Percentiles rank a stretch among this genome's conserved stretches.
phyloP scores from a whole-genome alignment of 2,329 filamentous ascomycete species.

The Nannizziopsis barbatae region DNA sequence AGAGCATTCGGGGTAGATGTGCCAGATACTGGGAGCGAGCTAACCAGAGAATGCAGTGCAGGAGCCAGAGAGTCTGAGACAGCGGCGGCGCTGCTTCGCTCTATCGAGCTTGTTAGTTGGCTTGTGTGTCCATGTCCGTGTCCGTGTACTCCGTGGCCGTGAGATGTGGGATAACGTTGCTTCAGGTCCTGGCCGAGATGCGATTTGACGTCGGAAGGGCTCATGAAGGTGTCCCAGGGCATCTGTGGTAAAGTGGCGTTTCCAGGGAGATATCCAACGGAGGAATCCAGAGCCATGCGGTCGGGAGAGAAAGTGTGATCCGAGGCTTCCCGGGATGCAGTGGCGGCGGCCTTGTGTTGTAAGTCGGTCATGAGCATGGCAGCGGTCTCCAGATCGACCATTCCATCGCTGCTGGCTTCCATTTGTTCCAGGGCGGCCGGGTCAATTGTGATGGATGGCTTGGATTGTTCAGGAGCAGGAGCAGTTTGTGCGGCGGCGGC shows the following conservation, averaged over 20 bases:
- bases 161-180: constrained; percentile 50
- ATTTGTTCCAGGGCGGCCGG: constrained; percentile 58
- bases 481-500: constrained; percentile 6
- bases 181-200: constrained; percentile 52
- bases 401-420: constrained; percentile 76
- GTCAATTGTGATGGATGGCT: constrained; percentile 70
- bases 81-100: constrained; percentile 46
- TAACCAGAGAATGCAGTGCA: constrained; percentile 59
- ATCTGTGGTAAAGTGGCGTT: constrained; percentile 75
- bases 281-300: constrained; percentile 63
- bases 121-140: too few species aligned
- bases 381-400: constrained; percentile 92
- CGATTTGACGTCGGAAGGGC: constrained; percentile 60
- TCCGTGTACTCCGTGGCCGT: constrained; percentile 49
- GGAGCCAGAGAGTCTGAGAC: constrained; percentile 52
- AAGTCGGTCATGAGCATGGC: constrained; percentile 98
- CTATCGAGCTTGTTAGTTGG: constrained; percentile 58
- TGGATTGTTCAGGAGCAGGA: constrained; percentile 50
- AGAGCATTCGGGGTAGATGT: constrained; percentile 61
- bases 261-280: constrained; percentile 61
- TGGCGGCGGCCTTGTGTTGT: constrained; percentile 84
- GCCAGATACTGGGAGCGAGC: constrained; percentile 57
- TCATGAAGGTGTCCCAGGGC: constrained; percentile 83
- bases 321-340: constrained; percentile 40
- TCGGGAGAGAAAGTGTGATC: constrained; percentile 58